Conservation (phyloP, 208 protist genomes). For the Porcisia deanei region DNA sequence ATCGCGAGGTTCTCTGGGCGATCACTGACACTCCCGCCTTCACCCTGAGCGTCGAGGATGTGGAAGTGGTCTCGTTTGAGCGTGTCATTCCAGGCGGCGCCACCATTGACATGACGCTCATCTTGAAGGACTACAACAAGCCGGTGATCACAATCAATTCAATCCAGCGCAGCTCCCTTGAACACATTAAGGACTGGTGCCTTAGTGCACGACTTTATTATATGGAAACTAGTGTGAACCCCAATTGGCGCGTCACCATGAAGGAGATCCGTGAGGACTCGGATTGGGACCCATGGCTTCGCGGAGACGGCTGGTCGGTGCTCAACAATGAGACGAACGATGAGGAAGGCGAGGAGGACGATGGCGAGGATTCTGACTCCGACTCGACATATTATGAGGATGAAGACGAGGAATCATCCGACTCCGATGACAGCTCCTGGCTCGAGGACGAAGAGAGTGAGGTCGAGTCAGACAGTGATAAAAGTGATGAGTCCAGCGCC, state of each 20-base stretch:
- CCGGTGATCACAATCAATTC: constrained; percentile 65
- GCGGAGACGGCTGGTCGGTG: constrained; percentile 66
- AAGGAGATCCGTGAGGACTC: constrained; percentile 88
- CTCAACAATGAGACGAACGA: constrained; percentile 76
- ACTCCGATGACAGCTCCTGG: constrained; percentile 69
- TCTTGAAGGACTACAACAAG: constrained; percentile 97
- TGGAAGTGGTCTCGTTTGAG: constrained; percentile 96
- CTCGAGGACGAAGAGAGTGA: constrained; percentile 81
- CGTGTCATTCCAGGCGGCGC: constrained; percentile 83
- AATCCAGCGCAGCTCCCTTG: constrained; percentile 53
- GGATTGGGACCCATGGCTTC: constrained; percentile 84
- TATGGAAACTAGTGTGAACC: constrained; percentile 81
- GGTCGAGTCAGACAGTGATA: constrained; percentile 43
- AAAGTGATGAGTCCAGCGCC: constrained; percentile 56
- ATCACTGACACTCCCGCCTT: constrained; percentile 93
- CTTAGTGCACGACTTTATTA: constrained; percentile 80
- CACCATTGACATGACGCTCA: constrained; percentile 97
- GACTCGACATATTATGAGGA: constrained; percentile 86
- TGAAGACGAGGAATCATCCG: constrained; percentile 68
- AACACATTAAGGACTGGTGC: constrained; percentile 85
- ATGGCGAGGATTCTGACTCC: constrained; percentile 63
- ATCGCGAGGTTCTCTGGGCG: constrained; percentile 79
- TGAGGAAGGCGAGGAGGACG: constrained; percentile 87
- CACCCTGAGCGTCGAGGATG: constrained; percentile 92
- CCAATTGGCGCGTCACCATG: constrained; percentile 73